phyloP scores from a whole-genome alignment of 2,329 filamentous ascomycete genomes.

The Aspergillus piperis region DNA sequence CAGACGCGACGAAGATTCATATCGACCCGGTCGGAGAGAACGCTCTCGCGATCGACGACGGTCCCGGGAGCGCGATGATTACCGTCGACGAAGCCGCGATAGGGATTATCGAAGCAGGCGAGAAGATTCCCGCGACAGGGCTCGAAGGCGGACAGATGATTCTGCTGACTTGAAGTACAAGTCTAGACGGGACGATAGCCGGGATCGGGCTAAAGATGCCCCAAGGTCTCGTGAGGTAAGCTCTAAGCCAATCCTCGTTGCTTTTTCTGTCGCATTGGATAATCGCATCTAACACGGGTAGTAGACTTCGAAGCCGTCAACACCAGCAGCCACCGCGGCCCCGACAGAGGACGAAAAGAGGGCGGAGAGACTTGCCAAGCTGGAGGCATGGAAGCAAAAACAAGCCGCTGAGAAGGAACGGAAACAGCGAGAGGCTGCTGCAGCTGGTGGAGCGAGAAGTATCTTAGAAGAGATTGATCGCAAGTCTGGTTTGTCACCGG shows the following conservation, averaged over 20 bases:
- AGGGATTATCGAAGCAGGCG: constrained; percentile 68
- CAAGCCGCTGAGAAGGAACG: constrained; percentile 71
- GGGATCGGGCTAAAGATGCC: constrained; percentile 56
- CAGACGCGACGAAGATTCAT: constrained; percentile 57
- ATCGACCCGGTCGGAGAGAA: constrained; percentile 64
- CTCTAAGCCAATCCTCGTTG: constrained; percentile 29
- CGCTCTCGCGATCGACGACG: constrained; percentile 65
- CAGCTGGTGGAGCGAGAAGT: constrained; percentile 64
- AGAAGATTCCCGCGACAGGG: constrained; percentile 71
- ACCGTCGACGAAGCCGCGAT: constrained; percentile 66
- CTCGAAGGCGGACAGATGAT: constrained; percentile 65
- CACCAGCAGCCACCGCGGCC: constrained; percentile 43
- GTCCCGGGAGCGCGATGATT: constrained; percentile 58
- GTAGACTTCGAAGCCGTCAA: constrained; percentile 57
- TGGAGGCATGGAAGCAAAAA: constrained; percentile 92
- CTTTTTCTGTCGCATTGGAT: not conserved
- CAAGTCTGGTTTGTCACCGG: constrained; percentile 61
- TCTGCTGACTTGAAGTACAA: constrained; percentile 70
- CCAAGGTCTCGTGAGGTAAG: constrained; percentile 59
- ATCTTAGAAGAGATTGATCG: constrained; percentile 74
- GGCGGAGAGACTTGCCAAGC: constrained; percentile 74
- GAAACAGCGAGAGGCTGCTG: constrained; percentile 67
- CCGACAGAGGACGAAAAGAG: constrained; percentile 74
- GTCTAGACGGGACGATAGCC: constrained; percentile 66
- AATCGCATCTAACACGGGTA: not conserved